Conservation (phyloP, 768 basidiomycete species). For the Tulasnella calospora region DNA sequence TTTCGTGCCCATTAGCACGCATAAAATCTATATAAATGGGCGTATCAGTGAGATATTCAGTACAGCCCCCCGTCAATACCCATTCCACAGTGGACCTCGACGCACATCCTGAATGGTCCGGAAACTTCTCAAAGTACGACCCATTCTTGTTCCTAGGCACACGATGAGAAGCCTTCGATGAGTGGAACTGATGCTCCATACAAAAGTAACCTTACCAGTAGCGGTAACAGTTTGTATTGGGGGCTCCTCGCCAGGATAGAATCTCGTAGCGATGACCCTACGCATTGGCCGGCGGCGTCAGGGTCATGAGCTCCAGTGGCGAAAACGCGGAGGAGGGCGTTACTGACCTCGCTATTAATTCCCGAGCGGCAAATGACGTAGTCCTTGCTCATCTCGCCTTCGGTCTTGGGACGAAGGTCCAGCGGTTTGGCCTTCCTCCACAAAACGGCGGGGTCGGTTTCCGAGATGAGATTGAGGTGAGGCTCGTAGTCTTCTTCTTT, state of each 20-base stretch:
- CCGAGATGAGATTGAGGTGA: neutral
- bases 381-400: neutral
- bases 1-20: neutral
- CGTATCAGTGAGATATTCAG: neutral
- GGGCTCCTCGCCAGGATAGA: neutral
- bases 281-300: neutral
- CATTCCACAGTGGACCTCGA: neutral
- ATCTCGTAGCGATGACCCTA: neutral
- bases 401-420: neutral
- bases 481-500: neutral
- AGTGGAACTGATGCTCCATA: neutral
- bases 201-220: neutral
- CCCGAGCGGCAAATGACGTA: neutral
- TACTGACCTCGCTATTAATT: neutral
- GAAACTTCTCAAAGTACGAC: neutral
- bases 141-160: neutral
- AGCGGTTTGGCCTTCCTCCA: neutral
- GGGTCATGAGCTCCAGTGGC: neutral
- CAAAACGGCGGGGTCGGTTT: neutral
- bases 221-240: neutral
- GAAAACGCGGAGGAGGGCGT: neutral
- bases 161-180: neutral
- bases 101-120: neutral
- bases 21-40: neutral
- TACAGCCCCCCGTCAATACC: neutral